A percentile compares a stretch with the other conserved stretches of the same genome.
These are phyloP conservation scores for Phytophthora capsici DNA, from an alignment of 352 stramenopile genomes.

Conservation along the genomic window DNA sequence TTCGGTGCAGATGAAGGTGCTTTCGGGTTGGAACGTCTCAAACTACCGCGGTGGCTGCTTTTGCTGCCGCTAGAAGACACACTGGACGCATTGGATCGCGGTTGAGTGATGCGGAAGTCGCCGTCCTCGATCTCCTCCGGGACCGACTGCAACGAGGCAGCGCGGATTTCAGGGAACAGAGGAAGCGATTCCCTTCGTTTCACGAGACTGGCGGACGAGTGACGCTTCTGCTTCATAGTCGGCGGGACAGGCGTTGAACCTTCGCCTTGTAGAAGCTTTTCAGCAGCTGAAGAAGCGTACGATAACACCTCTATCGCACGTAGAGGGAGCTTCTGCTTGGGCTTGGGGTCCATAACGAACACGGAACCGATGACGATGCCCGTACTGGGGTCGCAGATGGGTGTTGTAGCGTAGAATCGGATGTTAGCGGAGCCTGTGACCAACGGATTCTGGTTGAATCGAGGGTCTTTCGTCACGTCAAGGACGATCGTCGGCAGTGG, in stretches of 20 bases:
- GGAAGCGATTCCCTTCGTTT: conserved; percentile 32
- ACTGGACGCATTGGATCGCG: conserved; percentile 34
- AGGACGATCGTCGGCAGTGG: conserved; percentile 73
- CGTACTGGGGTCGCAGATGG: conserved; percentile 65
- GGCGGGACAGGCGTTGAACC: conserved; percentile 1
- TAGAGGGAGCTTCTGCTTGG: conserved; percentile 55
- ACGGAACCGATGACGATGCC: conserved; percentile 76
- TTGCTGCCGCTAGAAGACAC: conserved; percentile 24
- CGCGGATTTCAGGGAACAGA: conserved; percentile 31
- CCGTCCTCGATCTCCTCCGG: conserved; percentile 53
- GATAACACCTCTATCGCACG: conserved; percentile 70
- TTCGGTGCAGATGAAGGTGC: conserved; percentile 9
- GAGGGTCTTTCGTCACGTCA: conserved; percentile 81
- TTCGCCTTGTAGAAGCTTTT: conserved; percentile 57
- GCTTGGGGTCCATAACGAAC: conserved; percentile 80
- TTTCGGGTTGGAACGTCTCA: conserved; percentile 20
- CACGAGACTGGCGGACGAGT: conserved; percentile 18
- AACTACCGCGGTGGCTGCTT: conserved; percentile 14
- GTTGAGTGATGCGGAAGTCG: conserved; percentile 34
- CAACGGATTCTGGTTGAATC: conserved; percentile 88
- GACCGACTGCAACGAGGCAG: conserved; percentile 52
- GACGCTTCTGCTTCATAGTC: conserved; percentile 36
- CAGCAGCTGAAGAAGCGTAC: conserved; percentile 60
- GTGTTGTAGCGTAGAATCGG: conserved; percentile 92
- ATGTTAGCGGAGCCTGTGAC: conserved; percentile 90